A percentile compares a stretch with the other conserved stretches of the same genome.
Evolutionary conservation across 768 basidiomycete species (phyloP).

Genomic region (Boletus rubescentipes): DNA sequence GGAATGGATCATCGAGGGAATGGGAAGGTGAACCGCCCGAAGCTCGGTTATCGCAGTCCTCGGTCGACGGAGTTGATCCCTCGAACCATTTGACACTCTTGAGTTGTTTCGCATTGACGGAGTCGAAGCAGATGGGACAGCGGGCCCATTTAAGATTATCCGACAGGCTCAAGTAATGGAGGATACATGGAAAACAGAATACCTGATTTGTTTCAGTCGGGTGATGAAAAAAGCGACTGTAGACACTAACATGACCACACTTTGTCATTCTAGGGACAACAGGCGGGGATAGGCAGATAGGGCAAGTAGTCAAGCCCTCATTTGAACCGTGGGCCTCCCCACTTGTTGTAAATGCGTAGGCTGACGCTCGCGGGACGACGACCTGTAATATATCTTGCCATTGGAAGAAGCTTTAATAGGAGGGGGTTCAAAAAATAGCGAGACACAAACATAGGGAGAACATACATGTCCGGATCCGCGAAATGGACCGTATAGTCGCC

Average conservation of each 20-base stretch:
- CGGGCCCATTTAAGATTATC: conserved; percentile 83
- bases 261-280: conserved; percentile 92
- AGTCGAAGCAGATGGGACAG: conserved; percentile 96
- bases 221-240: neutral
- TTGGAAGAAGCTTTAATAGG: conserved; percentile 73
- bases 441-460: conserved; percentile 13
- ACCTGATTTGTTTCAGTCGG: conserved; percentile 51
- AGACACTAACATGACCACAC: conserved; percentile 87
- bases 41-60: conserved; percentile 23
- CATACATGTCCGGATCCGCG: conserved; percentile 95
- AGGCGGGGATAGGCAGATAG: conserved; percentile 92
- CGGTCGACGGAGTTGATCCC: conserved; percentile 38
- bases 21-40: conserved; percentile 47
- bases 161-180: conserved; percentile 85
- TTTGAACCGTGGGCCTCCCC: conserved; percentile 43
- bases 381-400: conserved; percentile 97
- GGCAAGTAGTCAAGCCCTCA: conserved; percentile 76
- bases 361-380: conserved; percentile 82
- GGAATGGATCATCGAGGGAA: conserved; percentile 35
- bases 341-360: conserved; percentile 62
- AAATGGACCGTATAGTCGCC: conserved; percentile 95
- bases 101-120: conserved; percentile 84
- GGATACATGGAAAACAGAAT: conserved; percentile 92
- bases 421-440: neutral
- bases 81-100: conserved; percentile 93